phyloP scores from a whole-genome alignment of 192 early-diverging fungal species.

The Entomortierella lignicola region DNA sequence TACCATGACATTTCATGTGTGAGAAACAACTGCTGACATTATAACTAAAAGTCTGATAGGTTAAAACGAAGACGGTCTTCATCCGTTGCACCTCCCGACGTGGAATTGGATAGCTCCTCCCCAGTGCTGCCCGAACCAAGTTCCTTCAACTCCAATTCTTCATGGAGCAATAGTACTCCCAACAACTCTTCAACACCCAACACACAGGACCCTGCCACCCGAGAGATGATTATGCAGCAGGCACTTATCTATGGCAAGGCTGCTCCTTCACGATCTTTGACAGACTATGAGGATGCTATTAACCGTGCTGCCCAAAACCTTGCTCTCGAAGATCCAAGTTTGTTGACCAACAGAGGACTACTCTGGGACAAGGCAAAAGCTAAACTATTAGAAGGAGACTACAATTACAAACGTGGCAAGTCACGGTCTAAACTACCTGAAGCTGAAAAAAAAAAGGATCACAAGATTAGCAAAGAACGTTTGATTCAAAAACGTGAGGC shows the following conservation, averaged over 20 bases:
- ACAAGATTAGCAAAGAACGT: conserved; percentile 27
- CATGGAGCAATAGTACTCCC: conserved; percentile 26
- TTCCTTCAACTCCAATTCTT: conserved; percentile 49
- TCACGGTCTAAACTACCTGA: conserved; percentile 67
- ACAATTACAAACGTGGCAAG: conserved; percentile 66
- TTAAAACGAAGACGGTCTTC: conserved; percentile 36
- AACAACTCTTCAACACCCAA: conserved; percentile 4
- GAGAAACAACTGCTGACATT: neutral
- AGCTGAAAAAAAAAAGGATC: conserved; percentile 43
- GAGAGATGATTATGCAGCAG: conserved; percentile 61
- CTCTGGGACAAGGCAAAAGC: conserved; percentile 64
- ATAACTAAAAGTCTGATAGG: conserved; percentile 13
- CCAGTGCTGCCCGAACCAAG: conserved; percentile 23
- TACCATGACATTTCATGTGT: too few species aligned
- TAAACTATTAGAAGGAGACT: conserved; percentile 61
- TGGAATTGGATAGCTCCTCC: conserved; percentile 2
- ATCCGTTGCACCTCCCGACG: conserved; percentile 17
- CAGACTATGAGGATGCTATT: conserved; percentile 65
- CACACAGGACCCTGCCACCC: conserved; percentile 34
- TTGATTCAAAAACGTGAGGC: conserved; percentile 55
- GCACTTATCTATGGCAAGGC: conserved; percentile 68
- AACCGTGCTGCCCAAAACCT: conserved; percentile 61
- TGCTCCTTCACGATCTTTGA: conserved; percentile 55
- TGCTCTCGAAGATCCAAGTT: conserved; percentile 57
- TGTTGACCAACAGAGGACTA: conserved; percentile 57